Percentiles rank a stretch among this genome's conserved stretches.
Evolutionary conservation across 768 basidiomycete species (phyloP).

Genomic region (Rhizopogon roseolus): DNA sequence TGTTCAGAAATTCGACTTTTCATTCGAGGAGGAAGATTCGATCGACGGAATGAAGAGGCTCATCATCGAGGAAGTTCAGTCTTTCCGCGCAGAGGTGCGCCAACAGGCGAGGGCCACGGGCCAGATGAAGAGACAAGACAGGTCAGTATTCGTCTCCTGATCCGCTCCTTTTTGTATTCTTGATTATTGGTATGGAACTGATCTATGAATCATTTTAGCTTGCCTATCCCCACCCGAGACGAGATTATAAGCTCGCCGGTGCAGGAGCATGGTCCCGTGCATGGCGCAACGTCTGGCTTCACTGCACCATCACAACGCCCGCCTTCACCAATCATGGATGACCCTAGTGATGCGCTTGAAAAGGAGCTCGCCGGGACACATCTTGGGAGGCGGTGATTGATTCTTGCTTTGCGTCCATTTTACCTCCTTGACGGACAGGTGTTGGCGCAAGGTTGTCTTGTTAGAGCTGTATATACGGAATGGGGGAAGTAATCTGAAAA

Average conservation of each 20-base stretch:
- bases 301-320: constrained; percentile 45
- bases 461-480: not conserved
- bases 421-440: too few relatives aligned
- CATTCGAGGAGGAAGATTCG: constrained; percentile 93
- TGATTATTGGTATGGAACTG: not conserved
- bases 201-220: constrained; percentile 32
- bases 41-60: constrained; percentile 97
- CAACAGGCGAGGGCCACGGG: constrained; percentile 70
- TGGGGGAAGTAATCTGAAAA: not conserved
- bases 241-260: constrained; percentile 79
- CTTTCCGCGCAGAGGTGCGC: constrained; percentile 87
- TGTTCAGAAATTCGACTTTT: constrained; percentile 85
- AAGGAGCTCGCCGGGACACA: constrained; percentile 79
- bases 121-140: constrained; percentile 75
- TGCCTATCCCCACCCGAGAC: constrained; percentile 76
- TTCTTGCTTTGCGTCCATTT: not conserved
- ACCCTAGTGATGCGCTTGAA: constrained; percentile 83
- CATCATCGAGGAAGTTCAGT: constrained; percentile 88
- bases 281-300: constrained; percentile 69
- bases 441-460: too few relatives aligned
- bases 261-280: constrained; percentile 49
- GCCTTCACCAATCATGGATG: constrained; percentile 73
- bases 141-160: constrained; percentile 33
- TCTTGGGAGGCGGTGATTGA: constrained; percentile 28
- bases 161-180: too few relatives aligned